These are phyloP conservation scores for Tylopilus sp. DNA, from an alignment of 1,284 basidiomycete genomes.

Conservation along the genomic window DNA sequence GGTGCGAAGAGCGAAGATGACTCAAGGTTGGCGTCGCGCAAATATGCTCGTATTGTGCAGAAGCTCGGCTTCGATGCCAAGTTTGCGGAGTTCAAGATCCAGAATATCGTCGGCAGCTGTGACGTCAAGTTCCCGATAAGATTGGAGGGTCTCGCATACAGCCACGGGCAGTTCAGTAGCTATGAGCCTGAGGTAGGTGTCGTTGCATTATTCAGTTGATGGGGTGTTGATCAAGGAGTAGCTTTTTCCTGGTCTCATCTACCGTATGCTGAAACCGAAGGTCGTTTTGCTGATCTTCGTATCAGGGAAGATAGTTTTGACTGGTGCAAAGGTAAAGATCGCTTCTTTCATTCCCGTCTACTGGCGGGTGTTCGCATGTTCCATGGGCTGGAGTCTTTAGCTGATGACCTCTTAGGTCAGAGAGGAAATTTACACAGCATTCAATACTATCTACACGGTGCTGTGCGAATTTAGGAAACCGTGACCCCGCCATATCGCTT, in stretches of 20 bases:
- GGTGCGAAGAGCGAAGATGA: conserved; percentile 99
- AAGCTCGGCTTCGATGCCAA: conserved; percentile 99
- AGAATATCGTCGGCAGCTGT: conserved; percentile 98
- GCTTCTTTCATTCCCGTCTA: background rate
- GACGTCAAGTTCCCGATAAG: conserved; percentile 99
- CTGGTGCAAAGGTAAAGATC: conserved; percentile 87
- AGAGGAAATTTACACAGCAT: conserved; percentile 99
- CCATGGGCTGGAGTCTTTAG: background rate
- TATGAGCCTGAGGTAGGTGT: conserved; percentile 92
- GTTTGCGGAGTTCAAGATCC: conserved; percentile 99
- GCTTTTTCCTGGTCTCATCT: conserved; percentile 98
- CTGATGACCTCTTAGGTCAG: conserved; percentile 67
- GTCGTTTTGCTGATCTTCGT: conserved; percentile 98
- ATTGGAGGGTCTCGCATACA: conserved; percentile 95
- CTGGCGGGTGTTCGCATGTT: background rate
- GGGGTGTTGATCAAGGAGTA: conserved; percentile 32
- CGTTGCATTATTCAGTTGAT: background rate
- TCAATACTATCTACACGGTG: conserved; percentile 98
- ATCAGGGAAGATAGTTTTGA: conserved; percentile 98
- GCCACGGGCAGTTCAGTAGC: conserved; percentile 96
- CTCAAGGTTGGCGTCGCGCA: conserved; percentile 92
- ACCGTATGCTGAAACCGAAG: conserved; percentile 99
- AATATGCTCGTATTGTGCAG: conserved; percentile 99
- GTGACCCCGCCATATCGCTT: conserved; percentile 34
- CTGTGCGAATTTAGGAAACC: conserved; percentile 86